Base-by-base conservation (phyloP, 768 basidiomycete genomes). In the Scleroderma citrinum region DNA sequence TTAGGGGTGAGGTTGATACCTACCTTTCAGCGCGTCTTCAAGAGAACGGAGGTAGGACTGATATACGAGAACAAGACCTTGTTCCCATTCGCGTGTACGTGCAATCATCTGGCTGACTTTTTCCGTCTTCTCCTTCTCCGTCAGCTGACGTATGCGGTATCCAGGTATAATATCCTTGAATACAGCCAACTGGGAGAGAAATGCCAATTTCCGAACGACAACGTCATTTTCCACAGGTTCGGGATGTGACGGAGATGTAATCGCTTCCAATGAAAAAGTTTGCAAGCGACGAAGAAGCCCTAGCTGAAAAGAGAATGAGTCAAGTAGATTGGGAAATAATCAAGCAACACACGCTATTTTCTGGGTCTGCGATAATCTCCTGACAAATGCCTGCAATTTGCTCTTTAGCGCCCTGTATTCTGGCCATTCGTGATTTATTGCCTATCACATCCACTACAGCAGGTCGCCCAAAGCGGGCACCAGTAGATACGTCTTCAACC, bases 151-250 rank as follows among this genome's bases (percentile, higher is more conserved):
- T 64, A 99, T 95, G 52, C 93, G 85, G 68, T 97, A 99, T 3
- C 92, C 92, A 21, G 96, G 96, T 36, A 97, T 83, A 54, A 97
- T 80, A 66, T 99, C 96, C 63, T 92, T 93, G 76, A 91, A 96
- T 11, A 98, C 90, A 23, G 93, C 88, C 26, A 97, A 73, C 60
- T 95, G 86, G 12, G 92, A 95, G 35, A 97, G 71, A 42, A 94
- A 77, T 3, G 95, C 88, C 34, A 98, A 72, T 63, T 89, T 89
- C 53, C 95, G 82, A 55, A 99, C 87, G 29, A 87, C 69, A 16
- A 74, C 65, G 56, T 97, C 93, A 57, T 97, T 94, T 16, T 70
- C 59, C 7, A 97, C 72, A 2, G 87, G 83, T 26, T 84, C 79
- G 14, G 81, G 74, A 51, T 85, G 83, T 2, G 82, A 73, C 2